A percentile compares a stretch with the other conserved stretches of the same genome.
These are phyloP conservation scores for Trichoderma sp. DNA, from an alignment of 2,329 filamentous ascomycete genomes.

Conservation along the genomic window DNA sequence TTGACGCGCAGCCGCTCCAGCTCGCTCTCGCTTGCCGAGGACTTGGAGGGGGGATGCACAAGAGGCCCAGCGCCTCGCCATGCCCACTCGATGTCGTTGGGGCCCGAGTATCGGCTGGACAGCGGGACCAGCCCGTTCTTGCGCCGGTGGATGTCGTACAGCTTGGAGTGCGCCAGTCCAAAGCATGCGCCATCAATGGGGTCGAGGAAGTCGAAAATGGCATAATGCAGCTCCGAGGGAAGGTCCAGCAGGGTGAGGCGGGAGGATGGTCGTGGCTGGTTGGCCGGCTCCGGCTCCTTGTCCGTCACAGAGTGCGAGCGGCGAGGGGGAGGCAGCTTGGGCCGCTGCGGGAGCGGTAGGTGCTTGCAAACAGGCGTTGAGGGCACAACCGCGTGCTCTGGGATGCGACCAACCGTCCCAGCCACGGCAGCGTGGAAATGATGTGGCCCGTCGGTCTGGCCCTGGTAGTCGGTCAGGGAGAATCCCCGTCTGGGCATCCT, in stretches of 20 bases:
- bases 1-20: constrained; percentile 55
- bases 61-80: constrained; percentile 60
- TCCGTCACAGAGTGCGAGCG: constrained; percentile 64
- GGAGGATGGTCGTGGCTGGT: constrained; percentile 51
- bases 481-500: constrained; percentile 50
- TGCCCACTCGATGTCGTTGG: constrained; percentile 65
- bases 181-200: constrained; percentile 66
- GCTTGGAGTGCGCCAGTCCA: constrained; percentile 59
- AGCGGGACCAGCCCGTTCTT: constrained; percentile 61
- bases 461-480: constrained; percentile 51
- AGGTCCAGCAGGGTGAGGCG: constrained; percentile 54
- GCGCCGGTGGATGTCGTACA: constrained; percentile 61
- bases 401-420: constrained; percentile 34
- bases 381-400: constrained; percentile 39
- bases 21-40: constrained; percentile 28
- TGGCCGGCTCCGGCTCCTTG: constrained; percentile 56
- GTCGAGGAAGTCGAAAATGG: constrained; percentile 64
- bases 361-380: constrained; percentile 29
- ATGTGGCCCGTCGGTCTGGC: constrained; percentile 35
- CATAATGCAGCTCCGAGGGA: constrained; percentile 61
- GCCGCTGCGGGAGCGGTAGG: constrained; percentile 35
- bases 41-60: constrained; percentile 37
- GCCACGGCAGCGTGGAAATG: constrained; percentile 32
- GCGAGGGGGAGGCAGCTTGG: constrained; percentile 51
- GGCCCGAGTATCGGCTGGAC: constrained; percentile 58